Percentiles rank a stretch among this genome's conserved stretches.
These are phyloP conservation scores for Porcisia deanei DNA, from an alignment of 208 protist species.

Conservation along the genomic window DNA sequence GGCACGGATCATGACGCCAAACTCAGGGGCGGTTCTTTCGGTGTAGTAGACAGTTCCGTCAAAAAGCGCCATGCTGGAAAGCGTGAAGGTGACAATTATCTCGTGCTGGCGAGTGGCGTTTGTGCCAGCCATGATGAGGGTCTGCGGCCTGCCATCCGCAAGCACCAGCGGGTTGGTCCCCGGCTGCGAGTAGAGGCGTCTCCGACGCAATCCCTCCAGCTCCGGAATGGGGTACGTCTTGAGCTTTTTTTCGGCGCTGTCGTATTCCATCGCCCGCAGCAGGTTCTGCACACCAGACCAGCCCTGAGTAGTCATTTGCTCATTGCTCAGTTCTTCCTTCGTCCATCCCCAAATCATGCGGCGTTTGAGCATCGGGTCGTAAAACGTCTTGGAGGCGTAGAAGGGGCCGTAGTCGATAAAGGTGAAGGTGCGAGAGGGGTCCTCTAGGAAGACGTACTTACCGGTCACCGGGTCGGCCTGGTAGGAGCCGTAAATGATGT, in stretches of 20 bases:
- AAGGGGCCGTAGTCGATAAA: conserved; percentile 50
- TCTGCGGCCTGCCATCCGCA: conserved; percentile 5
- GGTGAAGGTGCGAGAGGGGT: conserved; percentile 34
- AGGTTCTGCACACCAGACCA: conserved; percentile 60
- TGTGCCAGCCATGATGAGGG: conserved; percentile 11
- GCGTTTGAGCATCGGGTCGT: conserved; percentile 51
- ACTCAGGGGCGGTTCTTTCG: conserved; percentile 30
- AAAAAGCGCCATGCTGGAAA: conserved; percentile 28
- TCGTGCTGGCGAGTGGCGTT: conserved; percentile 42
- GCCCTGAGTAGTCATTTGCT: conserved; percentile 33
- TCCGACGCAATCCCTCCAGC: conserved; percentile 34
- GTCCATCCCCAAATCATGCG: conserved; percentile 54
- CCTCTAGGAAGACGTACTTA: conserved; percentile 41
- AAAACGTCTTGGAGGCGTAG: conserved; percentile 54
- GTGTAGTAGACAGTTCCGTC: conserved; percentile 25
- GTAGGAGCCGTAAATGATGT: conserved; percentile 46
- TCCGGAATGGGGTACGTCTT: conserved; percentile 39
- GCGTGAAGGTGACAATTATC: conserved; percentile 43
- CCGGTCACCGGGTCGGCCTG: conserved; percentile 2
- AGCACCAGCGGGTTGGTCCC: conserved; percentile 1
- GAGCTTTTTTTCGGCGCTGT: conserved; percentile 40
- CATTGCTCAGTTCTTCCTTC: conserved; percentile 41
- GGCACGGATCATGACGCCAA: conserved; percentile 35
- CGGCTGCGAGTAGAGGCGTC: conserved; percentile 7
- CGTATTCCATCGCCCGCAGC: conserved; percentile 45